These are phyloP conservation scores for Chimonanthus praecox DNA, from an alignment of 164 flowering plant species.

Conservation along the genomic window DNA sequence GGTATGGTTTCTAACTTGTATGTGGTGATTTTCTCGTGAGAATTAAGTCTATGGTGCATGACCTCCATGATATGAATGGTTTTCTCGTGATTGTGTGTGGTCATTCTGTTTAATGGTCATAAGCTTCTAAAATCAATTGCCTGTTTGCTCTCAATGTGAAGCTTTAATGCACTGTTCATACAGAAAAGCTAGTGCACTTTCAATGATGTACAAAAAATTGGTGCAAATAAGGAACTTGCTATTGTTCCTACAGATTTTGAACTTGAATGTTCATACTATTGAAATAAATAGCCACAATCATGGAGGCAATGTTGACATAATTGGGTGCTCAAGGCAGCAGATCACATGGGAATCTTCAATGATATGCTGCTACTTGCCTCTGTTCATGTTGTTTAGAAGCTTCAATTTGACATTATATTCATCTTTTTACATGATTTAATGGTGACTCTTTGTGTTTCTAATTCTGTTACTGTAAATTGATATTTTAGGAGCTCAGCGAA, in stretches of 20 bases:
- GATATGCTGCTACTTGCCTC: not conserved
- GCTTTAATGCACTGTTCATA: too few species aligned
- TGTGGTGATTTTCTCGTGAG: too few species aligned
- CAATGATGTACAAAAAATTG: not conserved
- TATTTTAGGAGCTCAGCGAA: constrained; percentile 53
- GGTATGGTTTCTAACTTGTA: too few species aligned
- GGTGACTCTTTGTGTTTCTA: not conserved
- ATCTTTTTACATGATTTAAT: not conserved
- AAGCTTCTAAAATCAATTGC: not conserved
- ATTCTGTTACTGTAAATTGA: not conserved
- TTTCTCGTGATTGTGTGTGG: not conserved
- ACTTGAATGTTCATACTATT: too few species aligned
- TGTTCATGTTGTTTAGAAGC: not conserved
- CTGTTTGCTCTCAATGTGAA: not conserved
- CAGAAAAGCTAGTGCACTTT: too few species aligned
- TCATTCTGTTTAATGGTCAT: not conserved
- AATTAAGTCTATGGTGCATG: too few species aligned
- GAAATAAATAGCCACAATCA: too few species aligned
- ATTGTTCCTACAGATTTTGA: not conserved
- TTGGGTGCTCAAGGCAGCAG: not conserved
- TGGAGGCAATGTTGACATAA: not conserved
- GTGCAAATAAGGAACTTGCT: not conserved
- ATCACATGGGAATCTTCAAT: not conserved
- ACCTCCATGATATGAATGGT: not conserved
- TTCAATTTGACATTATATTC: not conserved